Conservation (phyloP, 2,329 filamentous ascomycete species). For the Aspergillus aculeatinus region DNA sequence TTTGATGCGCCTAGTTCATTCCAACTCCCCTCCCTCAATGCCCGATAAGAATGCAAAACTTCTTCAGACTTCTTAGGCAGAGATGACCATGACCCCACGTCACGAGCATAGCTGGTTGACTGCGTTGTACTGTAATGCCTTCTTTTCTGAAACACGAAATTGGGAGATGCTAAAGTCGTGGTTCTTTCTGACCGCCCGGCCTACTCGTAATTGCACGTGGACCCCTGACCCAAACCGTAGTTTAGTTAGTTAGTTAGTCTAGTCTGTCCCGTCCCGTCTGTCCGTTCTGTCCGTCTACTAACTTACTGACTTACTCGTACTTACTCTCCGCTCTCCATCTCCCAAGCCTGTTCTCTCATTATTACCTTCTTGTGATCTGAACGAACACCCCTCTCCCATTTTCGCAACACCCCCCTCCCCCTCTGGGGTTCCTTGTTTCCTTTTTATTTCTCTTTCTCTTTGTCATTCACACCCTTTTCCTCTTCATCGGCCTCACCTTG, state of each 20-base stretch:
- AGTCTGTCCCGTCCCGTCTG: not conserved
- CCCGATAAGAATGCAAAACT: not conserved
- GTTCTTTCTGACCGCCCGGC: constrained; percentile 11
- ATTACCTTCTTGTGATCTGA: not conserved
- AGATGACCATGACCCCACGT: not conserved
- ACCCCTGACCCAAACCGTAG: constrained; percentile 27
- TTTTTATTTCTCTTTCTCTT: constrained; percentile 20
- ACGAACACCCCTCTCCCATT: not conserved
- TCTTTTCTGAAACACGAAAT: not conserved
- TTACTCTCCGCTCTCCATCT: not conserved
- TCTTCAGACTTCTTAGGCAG: not conserved
- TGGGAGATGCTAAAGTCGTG: not conserved
- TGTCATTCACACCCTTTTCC: constrained; percentile 6
- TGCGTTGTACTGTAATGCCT: not conserved
- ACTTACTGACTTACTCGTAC: not conserved
- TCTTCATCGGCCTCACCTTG: constrained; percentile 3
- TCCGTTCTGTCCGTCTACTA: too few species aligned
- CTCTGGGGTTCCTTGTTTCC: constrained; percentile 22
- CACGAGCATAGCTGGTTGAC: not conserved
- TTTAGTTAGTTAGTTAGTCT: not conserved
- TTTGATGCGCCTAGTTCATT: not conserved
- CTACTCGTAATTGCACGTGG: constrained; percentile 25
- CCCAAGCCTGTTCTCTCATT: not conserved
- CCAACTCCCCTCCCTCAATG: not conserved
- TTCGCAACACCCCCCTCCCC: constrained; percentile 14